Base-by-base conservation (phyloP, 2,329 filamentous ascomycete genomes). In the Periconia digitata region DNA sequence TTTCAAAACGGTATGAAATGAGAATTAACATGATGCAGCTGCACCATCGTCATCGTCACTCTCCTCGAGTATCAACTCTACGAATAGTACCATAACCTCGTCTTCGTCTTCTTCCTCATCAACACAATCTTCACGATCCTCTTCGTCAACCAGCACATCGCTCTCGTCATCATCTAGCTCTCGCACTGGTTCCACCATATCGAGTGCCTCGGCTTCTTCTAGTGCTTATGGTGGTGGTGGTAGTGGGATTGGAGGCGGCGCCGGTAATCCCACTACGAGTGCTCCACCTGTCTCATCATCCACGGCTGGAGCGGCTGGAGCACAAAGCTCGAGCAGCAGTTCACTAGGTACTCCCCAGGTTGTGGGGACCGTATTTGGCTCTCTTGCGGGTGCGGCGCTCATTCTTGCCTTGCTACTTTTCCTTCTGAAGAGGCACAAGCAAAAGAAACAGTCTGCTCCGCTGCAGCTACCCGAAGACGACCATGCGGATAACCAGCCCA, bases 281-380 rank as follows among this genome's bases (percentile, higher is more conserved):
- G 56, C 54, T 34, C 24, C 44, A 21, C n/a, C 53, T 8, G 23
- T 44, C 34, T 12, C 39, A 5, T 49, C 50, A 8, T 21, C 52
- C 23, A 41, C 55, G 8, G 46, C 51, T 23, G 41, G 56, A 20
- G 45, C 51, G 18, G 41, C 47, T 13, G 47, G 50, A 24, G 40
- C 56, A 5, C 39, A 47, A 6, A 41, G 38, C 20, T 35, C 54
- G 8, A 44, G 43, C 23, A 54, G 59, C 15, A 53, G 50, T 27
- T 63, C 70, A 17, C 66, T 75, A 6, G 71, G 73, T 38, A 81
- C 79, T 20, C 76, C 77, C 15, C 76, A 76, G 49, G 78, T 85
- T 3, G 81, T 84, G 17, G 83, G 83, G 7, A 82, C 82, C 40
- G 80, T 85, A n/a, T 75, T 86, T 21, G 83, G 83, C 15, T 82